A percentile compares a stretch with the other conserved stretches of the same genome.
phyloP scores from a whole-genome alignment of 306 rosid genomes.

The Vigna nakashimae region DNA sequence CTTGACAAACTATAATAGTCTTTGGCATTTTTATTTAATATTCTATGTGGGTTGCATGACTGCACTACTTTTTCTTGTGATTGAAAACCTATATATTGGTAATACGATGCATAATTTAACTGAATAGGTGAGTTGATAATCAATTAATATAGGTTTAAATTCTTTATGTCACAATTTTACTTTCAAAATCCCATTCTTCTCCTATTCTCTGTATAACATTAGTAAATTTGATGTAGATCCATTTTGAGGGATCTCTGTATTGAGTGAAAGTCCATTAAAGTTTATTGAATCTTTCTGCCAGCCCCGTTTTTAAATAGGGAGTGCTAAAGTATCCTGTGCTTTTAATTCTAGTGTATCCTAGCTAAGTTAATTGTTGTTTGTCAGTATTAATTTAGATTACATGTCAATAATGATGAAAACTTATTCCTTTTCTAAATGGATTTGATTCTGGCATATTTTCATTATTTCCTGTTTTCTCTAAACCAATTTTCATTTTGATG shows the following conservation, averaged over 20 bases:
- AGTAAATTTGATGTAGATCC: neutral
- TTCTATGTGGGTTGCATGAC: constrained; percentile 34
- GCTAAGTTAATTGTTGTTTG: constrained; percentile 14
- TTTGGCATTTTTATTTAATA: constrained; percentile 37
- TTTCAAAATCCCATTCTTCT: constrained; percentile 13
- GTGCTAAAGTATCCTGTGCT: constrained; percentile 20
- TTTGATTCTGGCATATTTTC: neutral
- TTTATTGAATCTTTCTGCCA: constrained; percentile 18
- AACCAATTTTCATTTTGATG: constrained; percentile 33
- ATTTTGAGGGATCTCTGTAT: constrained; percentile 30
- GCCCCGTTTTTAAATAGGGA: neutral
- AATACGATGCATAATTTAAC: constrained; percentile 1
- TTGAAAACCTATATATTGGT: constrained; percentile 13
- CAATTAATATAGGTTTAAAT: constrained; percentile 10
- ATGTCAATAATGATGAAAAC: constrained; percentile 16
- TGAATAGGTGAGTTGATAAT: constrained; percentile 33
- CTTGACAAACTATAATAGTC: constrained; percentile 34
- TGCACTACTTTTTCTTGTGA: constrained; percentile 15
- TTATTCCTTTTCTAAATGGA: constrained; percentile 10
- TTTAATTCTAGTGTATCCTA: constrained; percentile 22
- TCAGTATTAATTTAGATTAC: constrained; percentile 24
- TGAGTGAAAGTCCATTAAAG: constrained; percentile 17
- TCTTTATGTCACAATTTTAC: constrained; percentile 18
- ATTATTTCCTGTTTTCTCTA: constrained; percentile 9
- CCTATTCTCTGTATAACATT: neutral